phyloP scores from a whole-genome alignment of 306 rosid genomes.

The Carpinus viminea region DNA sequence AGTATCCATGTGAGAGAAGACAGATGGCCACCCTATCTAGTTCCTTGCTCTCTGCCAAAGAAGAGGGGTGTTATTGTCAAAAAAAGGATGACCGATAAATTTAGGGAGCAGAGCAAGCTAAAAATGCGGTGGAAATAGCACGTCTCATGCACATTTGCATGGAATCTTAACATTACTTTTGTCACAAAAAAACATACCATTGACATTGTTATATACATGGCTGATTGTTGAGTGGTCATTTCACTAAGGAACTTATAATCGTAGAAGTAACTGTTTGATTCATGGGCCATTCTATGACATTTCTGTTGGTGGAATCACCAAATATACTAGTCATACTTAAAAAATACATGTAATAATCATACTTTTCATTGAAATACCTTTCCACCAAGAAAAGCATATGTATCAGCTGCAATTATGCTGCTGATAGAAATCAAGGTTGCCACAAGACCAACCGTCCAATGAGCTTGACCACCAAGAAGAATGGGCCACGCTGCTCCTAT shows the following conservation, averaged over 20 bases:
- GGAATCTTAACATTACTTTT: not conserved
- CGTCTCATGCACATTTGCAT: not conserved
- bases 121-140: not conserved
- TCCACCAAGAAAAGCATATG: slow-evolving; percentile 91
- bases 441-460: slow-evolving; percentile 97
- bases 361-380: slow-evolving; percentile 50
- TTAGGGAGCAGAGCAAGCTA: not conserved
- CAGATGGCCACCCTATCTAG: not conserved
- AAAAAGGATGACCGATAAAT: not conserved
- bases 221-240: slow-evolving; percentile 1
- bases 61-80: not conserved
- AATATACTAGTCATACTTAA: not conserved
- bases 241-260: slow-evolving; percentile 4
- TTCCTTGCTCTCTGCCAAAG: not conserved
- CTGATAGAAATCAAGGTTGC: slow-evolving; percentile 84
- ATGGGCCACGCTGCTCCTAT: slow-evolving; percentile 54
- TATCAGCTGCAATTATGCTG: slow-evolving; percentile 90
- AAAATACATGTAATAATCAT: slow-evolving; percentile 8
- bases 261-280: not conserved
- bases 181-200: not conserved
- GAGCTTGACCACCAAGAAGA: slow-evolving; percentile 65
- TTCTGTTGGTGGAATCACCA: slow-evolving; percentile 10
- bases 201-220: not conserved
- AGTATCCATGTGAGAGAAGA: not conserved
- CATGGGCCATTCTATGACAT: not conserved